A percentile compares a stretch with the other conserved stretches of the same genome.
Evolutionary conservation across 352 stramenopile genomes (phyloP).

Genomic region (Blastocystis sp.): DNA sequence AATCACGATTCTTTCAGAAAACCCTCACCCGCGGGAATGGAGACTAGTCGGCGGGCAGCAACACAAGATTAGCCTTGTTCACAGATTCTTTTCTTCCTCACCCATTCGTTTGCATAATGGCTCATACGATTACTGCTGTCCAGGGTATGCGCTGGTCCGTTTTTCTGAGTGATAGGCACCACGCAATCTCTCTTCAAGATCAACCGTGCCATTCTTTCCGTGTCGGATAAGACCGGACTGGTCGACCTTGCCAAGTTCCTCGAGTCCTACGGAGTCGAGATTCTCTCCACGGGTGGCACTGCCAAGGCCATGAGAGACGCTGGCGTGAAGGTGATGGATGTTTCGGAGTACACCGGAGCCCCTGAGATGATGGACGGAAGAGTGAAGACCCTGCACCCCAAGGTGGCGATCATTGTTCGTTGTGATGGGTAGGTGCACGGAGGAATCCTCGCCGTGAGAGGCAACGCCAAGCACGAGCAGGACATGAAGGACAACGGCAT

Average conservation of each 20-base stretch:
- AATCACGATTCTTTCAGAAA: not conserved
- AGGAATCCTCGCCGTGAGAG: constrained; percentile 91
- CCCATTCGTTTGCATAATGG: constrained; percentile 7
- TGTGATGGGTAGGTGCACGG: constrained; percentile 83
- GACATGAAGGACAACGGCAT: constrained; percentile 93
- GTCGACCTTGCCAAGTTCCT: constrained; percentile 92
- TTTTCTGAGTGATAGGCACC: not conserved
- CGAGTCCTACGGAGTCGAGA: constrained; percentile 84
- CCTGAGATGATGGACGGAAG: constrained; percentile 97
- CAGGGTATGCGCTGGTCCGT: constrained; percentile 28
- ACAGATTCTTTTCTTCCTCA: constrained; percentile 43
- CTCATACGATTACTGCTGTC: constrained; percentile 67
- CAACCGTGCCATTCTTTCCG: constrained; percentile 90
- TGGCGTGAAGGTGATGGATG: constrained; percentile 87
- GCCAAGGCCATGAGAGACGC: constrained; percentile 90
- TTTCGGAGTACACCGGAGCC: constrained; percentile 92
- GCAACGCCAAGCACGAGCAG: constrained; percentile 89
- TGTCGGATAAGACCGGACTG: constrained; percentile 97
- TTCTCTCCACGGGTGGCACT: constrained; percentile 96
- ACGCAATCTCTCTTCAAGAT: constrained; percentile 74
- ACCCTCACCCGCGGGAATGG: constrained; percentile 5
- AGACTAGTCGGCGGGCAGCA: not conserved
- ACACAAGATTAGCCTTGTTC: not conserved
- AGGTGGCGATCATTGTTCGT: constrained; percentile 72
- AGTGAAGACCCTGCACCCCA: constrained; percentile 99